These are phyloP conservation scores for Penicillium desertorum DNA, from an alignment of 495 filamentous ascomycete species.

Conservation along the genomic window DNA sequence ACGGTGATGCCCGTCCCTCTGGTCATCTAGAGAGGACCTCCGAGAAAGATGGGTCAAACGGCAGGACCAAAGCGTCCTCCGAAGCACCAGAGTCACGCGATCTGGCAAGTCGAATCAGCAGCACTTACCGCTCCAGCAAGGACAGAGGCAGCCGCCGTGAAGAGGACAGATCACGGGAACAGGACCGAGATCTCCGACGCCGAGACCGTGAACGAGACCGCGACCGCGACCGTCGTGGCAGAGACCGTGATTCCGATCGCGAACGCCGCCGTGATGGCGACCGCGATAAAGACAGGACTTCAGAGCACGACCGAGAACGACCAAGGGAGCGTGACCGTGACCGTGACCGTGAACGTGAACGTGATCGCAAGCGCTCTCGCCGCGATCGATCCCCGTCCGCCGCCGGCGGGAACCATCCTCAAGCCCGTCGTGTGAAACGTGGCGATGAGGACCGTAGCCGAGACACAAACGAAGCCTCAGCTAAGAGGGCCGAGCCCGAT, in stretches of 20 bases:
- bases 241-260: conserved; percentile 31
- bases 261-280: conserved; percentile 39
- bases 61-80: conserved; percentile 20
- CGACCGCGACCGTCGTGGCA: conserved; percentile 29
- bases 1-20: conserved; percentile 27
- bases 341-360: conserved; percentile 43
- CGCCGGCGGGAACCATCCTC: conserved; percentile 37
- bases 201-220: conserved; percentile 33
- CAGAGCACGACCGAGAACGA: conserved; percentile 39
- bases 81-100: conserved; percentile 17
- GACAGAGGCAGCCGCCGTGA: conserved; percentile 46
- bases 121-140: conserved; percentile 34
- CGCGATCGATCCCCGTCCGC: conserved; percentile 51
- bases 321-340: conserved; percentile 37
- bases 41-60: conserved; percentile 22
- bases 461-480: conserved; percentile 16
- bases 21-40: conserved; percentile 24
- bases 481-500: conserved; percentile 34
- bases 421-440: conserved; percentile 46
- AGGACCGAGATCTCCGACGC: conserved; percentile 30
- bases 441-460: conserved; percentile 30
- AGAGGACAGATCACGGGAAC: conserved; percentile 29
- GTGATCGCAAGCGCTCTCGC: conserved; percentile 56
- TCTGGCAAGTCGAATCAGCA: conserved; percentile 30
- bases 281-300: conserved; percentile 35